Conservation (phyloP, 192 early-diverging fungal species). For the Coemansia aciculifera region DNA sequence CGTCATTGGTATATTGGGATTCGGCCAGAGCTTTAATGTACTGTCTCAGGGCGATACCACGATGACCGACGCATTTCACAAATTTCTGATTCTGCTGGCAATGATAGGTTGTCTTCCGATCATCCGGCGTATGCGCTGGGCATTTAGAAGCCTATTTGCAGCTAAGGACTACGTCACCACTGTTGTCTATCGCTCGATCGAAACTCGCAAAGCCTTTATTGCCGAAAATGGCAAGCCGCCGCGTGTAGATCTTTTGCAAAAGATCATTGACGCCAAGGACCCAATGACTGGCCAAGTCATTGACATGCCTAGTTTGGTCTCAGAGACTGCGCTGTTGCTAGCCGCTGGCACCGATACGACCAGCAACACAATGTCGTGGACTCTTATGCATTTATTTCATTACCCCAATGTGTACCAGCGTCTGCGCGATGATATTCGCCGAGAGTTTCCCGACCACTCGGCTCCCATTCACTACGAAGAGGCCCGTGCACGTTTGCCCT, state of each 20-base stretch:
- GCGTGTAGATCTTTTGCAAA: slow-evolving; percentile 39
- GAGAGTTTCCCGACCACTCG: slow-evolving; percentile 24
- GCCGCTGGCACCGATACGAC: slow-evolving; percentile 53
- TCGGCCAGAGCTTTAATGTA: slow-evolving; percentile 32
- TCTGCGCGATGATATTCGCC: slow-evolving; percentile 29
- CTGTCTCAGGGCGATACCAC: slow-evolving; percentile 6
- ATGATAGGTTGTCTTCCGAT: slow-evolving; percentile 10
- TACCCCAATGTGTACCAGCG: slow-evolving; percentile 21
- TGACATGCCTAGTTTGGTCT: slow-evolving; percentile 3
- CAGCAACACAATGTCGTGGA: slow-evolving; percentile 47
- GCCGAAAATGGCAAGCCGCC: neutral
- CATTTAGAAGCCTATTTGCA: neutral
- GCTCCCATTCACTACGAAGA: slow-evolving; percentile 25
- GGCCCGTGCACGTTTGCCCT: slow-evolving; percentile 22
- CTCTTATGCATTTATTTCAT: slow-evolving; percentile 37
- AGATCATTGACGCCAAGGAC: slow-evolving; percentile 42
- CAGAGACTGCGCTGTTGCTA: slow-evolving; percentile 37
- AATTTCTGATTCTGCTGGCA: slow-evolving; percentile 1
- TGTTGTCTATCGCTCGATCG: slow-evolving; percentile 13
- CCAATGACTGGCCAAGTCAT: slow-evolving; percentile 31
- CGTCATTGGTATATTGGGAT: slow-evolving; percentile 42
- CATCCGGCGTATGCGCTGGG: slow-evolving; percentile 13
- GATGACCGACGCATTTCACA: slow-evolving; percentile 26
- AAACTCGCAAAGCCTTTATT: neutral
- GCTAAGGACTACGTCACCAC: slow-evolving; percentile 2